Conservation (phyloP, 202 grass and related monocot genomes). For the Brachypodium distachyon region DNA sequence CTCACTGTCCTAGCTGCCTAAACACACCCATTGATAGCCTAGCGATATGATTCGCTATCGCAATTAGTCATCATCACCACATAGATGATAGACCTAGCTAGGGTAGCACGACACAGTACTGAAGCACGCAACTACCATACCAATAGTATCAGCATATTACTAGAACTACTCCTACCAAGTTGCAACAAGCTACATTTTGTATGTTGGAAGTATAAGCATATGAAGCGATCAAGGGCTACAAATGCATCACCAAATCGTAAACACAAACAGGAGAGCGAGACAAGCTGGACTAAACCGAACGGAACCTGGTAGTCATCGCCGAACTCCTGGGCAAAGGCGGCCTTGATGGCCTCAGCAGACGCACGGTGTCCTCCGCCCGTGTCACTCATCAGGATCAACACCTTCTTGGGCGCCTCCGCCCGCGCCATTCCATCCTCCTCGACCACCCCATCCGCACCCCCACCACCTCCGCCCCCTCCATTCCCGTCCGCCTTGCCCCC, state of each 20-base stretch:
- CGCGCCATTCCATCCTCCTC: conserved; percentile 39
- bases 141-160: neutral
- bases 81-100: neutral
- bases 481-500: neutral
- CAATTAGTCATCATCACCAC: neutral
- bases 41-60: neutral
- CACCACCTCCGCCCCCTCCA: neutral
- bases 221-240: neutral
- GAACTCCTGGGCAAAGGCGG: conserved; percentile 71
- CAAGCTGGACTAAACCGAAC: neutral
- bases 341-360: conserved; percentile 89
- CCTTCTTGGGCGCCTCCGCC: conserved; percentile 62
- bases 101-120: neutral
- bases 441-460: neutral
- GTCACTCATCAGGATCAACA: conserved; percentile 96
- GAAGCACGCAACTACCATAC: neutral
- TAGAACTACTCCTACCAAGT: neutral
- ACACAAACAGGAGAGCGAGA: neutral
- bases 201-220: neutral
- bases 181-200: neutral
- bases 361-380: conserved; percentile 90
- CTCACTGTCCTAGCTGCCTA: neutral
- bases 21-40: neutral
- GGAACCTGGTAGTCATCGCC: conserved; percentile 78
- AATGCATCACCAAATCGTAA: neutral